Evolutionary conservation across 1,139 yeast genomes (phyloP), one percentile per base, ranked within the genome.

Genomic region (Casaregolazyma lundiana): DNA sequence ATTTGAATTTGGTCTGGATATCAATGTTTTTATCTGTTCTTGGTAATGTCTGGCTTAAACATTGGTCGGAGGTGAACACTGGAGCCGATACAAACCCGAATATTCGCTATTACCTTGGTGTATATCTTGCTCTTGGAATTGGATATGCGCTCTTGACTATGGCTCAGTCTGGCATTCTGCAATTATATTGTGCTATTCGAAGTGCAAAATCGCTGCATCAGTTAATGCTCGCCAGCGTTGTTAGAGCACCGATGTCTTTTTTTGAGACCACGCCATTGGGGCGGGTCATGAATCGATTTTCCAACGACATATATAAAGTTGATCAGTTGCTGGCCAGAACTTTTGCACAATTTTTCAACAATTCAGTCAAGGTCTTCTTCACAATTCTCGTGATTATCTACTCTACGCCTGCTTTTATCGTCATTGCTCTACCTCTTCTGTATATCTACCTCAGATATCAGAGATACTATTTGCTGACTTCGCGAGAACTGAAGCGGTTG

Each of bases 181-280:
- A 94, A 88, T 78, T 90, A 38, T 82, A 73, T 67, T 88, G 96
- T 65, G 80, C 95, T 2, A 84, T 92, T 57, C 79, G 80, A 48
- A 95, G 95, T 11, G 90, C 97, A 6, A 80, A 72, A 51, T 77
- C 73, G 50, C 73, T 92, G 51, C 98, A 92, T 65, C 77, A 81
- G 53, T 67, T 70, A 22, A 90, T 92, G 97, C 81, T 95, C 4
- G 66, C 67, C 30, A 73, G 89, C 51, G 96, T 92, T 11, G 69
- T 92, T 52, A 76, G 92, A 51, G 95, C 97, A 0, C 98, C 98
- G 51, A 94, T 92, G 98, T 77, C 89, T 34, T 92, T 94, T 65
- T 92, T 94, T 62, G 98, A 94, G 67, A 89, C 97, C 0, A 92
- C 97, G 0, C 99, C 98, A 43, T 78, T 92, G 53, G 98, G 99